Evolutionary conservation across 768 basidiomycete species (phyloP).

Genomic region (Steccherinum ochraceum): DNA sequence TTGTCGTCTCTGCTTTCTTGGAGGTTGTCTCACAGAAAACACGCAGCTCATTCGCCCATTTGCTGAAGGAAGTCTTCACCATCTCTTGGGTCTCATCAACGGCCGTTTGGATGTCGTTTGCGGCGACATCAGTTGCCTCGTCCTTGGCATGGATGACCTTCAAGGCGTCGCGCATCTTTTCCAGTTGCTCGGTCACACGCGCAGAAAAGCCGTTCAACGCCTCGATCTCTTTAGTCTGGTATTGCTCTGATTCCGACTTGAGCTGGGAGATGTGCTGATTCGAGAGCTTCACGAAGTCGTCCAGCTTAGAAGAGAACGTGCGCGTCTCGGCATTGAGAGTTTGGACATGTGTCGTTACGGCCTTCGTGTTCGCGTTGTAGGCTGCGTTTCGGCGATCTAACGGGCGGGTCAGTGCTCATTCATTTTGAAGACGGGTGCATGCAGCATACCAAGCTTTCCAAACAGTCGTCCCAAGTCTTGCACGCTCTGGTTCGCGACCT

Average conservation of each 20-base stretch:
- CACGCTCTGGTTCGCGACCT: constrained; percentile 59
- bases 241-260: constrained; percentile 47
- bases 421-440: background rate
- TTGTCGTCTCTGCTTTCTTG: constrained; percentile 36
- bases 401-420: constrained; percentile 8
- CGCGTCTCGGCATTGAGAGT: constrained; percentile 49
- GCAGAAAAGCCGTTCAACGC: constrained; percentile 43
- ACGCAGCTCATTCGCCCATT: constrained; percentile 53
- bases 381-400: constrained; percentile 69
- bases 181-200: constrained; percentile 52
- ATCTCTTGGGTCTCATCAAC: constrained; percentile 48
- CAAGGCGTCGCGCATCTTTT: constrained; percentile 46
- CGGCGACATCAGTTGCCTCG: constrained; percentile 43
- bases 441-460: constrained; percentile 69
- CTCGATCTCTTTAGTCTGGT: constrained; percentile 51
- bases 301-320: constrained; percentile 49
- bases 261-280: constrained; percentile 48
- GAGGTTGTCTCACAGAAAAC: constrained; percentile 42
- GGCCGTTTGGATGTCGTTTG: constrained; percentile 39
- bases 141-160: constrained; percentile 52
- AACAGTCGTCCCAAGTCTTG: constrained; percentile 67
- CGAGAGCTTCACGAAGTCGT: constrained; percentile 54
- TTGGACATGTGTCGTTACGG: constrained; percentile 57
- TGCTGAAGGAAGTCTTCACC: constrained; percentile 43
- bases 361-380: constrained; percentile 58